Conservation (phyloP, 352 stramenopile species). For the Phytopythium litorale region DNA sequence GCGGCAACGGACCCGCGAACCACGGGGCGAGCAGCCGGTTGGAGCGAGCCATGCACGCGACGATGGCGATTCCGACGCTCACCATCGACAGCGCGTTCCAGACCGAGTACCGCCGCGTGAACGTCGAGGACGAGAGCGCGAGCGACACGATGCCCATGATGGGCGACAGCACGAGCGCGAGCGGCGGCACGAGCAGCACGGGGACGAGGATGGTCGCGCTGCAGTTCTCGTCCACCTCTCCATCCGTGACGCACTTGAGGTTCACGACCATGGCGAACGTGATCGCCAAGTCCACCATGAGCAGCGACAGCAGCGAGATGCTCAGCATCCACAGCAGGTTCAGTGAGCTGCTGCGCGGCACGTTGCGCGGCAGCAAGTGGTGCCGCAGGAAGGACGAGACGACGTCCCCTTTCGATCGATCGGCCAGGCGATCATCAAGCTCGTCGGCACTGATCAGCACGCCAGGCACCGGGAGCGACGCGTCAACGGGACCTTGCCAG, state of each 20-base stretch:
- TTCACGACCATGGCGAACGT: conserved; percentile 80
- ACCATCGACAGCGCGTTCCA: conserved; percentile 83
- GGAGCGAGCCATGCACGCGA: conserved; percentile 57
- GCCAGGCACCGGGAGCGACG: conserved; percentile 61
- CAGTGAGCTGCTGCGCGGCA: conserved; percentile 47
- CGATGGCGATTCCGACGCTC: conserved; percentile 65
- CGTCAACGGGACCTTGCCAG: conserved; percentile 69
- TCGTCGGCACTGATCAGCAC: conserved; percentile 69
- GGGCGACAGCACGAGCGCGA: conserved; percentile 66
- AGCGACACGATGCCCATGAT: conserved; percentile 75
- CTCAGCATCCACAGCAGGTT: conserved; percentile 67
- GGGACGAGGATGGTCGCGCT: conserved; percentile 71
- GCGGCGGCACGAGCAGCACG: conserved; percentile 60
- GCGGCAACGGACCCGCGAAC: conserved; percentile 66
- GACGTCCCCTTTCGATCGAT: conserved; percentile 32
- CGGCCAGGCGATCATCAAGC: conserved; percentile 52
- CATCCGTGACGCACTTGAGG: conserved; percentile 72
- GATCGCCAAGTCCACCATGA: conserved; percentile 79
- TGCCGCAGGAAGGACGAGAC: conserved; percentile 42
- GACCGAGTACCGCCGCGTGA: conserved; percentile 65
- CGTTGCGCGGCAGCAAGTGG: conserved; percentile 51
- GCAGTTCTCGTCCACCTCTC: conserved; percentile 63
- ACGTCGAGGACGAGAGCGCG: conserved; percentile 61
- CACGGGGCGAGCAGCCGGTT: conserved; percentile 74
- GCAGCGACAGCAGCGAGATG: conserved; percentile 50